These are phyloP conservation scores for Golubevia pallescens DNA, from an alignment of 1,284 basidiomycete species.

Conservation along the genomic window DNA sequence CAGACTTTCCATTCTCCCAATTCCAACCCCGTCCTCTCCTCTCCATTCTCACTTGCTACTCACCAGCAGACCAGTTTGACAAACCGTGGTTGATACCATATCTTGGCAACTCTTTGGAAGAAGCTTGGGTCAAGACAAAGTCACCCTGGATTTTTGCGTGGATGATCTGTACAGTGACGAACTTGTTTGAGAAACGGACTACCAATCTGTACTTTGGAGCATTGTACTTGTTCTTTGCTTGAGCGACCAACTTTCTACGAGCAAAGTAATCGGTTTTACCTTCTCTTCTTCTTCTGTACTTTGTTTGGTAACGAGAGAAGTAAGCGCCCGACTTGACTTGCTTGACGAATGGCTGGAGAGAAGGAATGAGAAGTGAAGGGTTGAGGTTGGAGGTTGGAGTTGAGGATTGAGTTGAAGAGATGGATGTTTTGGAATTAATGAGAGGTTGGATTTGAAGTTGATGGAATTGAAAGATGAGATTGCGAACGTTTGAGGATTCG, in stretches of 20 bases:
- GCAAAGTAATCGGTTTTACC: constrained; percentile 99
- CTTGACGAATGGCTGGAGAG: constrained; percentile 68
- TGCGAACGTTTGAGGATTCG: too few relatives aligned
- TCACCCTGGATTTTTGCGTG: constrained; percentile 98
- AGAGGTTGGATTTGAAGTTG: too few relatives aligned
- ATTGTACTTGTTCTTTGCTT: constrained; percentile 99
- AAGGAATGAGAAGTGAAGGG: constrained; percentile 23
- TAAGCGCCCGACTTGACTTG: constrained; percentile 75
- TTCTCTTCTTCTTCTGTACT: constrained; percentile 69
- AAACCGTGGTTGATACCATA: constrained; percentile 99
- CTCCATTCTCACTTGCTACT: constrained; percentile 13
- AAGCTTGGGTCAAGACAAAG: constrained; percentile 76
- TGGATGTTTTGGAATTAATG: too few relatives aligned
- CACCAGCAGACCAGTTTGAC: constrained; percentile 96
- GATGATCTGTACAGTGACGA: constrained; percentile 73
- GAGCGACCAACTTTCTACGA: constrained; percentile 90
- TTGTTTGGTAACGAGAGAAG: constrained; percentile 87
- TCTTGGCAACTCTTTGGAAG: constrained; percentile 86
- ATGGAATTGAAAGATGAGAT: too few relatives aligned
- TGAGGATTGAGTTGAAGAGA: too few relatives aligned
- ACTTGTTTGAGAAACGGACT: constrained; percentile 76
- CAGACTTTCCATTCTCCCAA: not conserved
- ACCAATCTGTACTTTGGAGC: constrained; percentile 98
- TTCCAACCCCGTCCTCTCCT: not conserved
- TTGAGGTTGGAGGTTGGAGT: constrained; percentile 10